A percentile compares a stretch with the other conserved stretches of the same genome.
Conservation (phyloP, 202 grass and related monocot genomes). For the Carex arenaria region DNA sequence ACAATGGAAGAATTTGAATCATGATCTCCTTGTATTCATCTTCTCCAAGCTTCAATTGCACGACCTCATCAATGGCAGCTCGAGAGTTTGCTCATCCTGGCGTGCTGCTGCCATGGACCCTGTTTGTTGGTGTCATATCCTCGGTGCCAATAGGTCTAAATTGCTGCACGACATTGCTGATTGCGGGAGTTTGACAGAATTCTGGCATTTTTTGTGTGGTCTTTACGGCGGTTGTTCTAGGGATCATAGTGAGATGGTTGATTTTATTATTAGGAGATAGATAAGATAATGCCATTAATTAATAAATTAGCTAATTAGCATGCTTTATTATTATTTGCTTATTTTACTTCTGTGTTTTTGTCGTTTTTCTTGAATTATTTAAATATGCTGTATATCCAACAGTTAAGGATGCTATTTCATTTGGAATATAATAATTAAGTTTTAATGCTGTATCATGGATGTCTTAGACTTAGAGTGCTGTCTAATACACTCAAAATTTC, state of each 20-base stretch:
- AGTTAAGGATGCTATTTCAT: neutral
- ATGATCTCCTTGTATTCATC: neutral
- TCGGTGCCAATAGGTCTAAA: neutral
- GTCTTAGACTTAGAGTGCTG: no score
- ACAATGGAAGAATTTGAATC: neutral
- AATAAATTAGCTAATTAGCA: neutral
- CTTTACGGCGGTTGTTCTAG: neutral
- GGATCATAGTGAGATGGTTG: neutral
- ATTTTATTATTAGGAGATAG: neutral
- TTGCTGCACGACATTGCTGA: neutral
- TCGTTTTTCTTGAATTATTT: neutral
- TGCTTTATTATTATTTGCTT: neutral
- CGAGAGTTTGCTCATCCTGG: neutral
- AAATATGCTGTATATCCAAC: neutral
- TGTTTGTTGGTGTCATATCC: constrained; percentile 3
- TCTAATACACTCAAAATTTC: no score
- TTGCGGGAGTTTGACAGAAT: neutral
- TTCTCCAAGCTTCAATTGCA: neutral
- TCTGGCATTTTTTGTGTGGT: neutral
- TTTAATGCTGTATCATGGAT: neutral
- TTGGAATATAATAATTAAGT: neutral
- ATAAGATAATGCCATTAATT: neutral
- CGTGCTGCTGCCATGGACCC: neutral
- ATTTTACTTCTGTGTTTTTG: neutral
- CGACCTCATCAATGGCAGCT: constrained; percentile 1